phyloP scores from a whole-genome alignment of 495 filamentous ascomycete genomes.

The Hypoxylon rickii region DNA sequence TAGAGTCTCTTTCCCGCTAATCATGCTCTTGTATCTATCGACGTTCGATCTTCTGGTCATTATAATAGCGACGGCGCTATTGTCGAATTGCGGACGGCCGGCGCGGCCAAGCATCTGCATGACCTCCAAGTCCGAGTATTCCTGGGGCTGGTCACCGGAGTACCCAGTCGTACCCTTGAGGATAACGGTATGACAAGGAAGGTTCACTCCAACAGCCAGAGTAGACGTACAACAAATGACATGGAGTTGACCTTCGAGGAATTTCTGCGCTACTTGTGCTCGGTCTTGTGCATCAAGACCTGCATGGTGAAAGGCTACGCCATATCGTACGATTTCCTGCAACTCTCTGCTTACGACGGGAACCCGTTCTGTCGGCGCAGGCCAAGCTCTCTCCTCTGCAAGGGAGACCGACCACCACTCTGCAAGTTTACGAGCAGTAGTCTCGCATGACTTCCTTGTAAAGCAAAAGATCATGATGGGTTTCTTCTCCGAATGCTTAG shows the following conservation, averaged over 20 bases:
- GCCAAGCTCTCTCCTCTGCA: slow-evolving; percentile 68
- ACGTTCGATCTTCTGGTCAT: slow-evolving; percentile 75
- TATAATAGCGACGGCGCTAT: slow-evolving; percentile 83
- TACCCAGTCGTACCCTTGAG: slow-evolving; percentile 87
- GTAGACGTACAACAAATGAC: slow-evolving; percentile 97
- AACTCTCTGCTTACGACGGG: slow-evolving; percentile 65
- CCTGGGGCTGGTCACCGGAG: slow-evolving; percentile 62
- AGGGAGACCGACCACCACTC: slow-evolving; percentile 65
- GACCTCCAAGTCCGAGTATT: slow-evolving; percentile 90
- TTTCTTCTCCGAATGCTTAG: slow-evolving; percentile 75
- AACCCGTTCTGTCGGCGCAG: slow-evolving; percentile 59
- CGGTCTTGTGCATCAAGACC: slow-evolving; percentile 78
- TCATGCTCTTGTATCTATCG: slow-evolving; percentile 76
- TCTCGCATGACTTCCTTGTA: slow-evolving; percentile 75
- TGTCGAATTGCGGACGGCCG: slow-evolving; percentile 90
- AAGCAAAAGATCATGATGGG: slow-evolving; percentile 94
- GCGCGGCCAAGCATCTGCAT: slow-evolving; percentile 99
- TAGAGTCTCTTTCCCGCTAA: slow-evolving; percentile 78
- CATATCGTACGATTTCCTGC: slow-evolving; percentile 63
- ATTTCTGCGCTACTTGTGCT: slow-evolving; percentile 70
- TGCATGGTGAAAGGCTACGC: slow-evolving; percentile 94
- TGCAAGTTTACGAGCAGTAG: slow-evolving; percentile 75
- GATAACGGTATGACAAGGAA: slow-evolving; percentile 91
- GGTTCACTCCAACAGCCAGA: slow-evolving; percentile 88
- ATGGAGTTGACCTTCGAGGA: slow-evolving; percentile 73